A percentile compares a stretch with the other conserved stretches of the same genome.
phyloP scores from a whole-genome alignment of 352 stramenopile species.

The Pelagophyceae sp. region DNA sequence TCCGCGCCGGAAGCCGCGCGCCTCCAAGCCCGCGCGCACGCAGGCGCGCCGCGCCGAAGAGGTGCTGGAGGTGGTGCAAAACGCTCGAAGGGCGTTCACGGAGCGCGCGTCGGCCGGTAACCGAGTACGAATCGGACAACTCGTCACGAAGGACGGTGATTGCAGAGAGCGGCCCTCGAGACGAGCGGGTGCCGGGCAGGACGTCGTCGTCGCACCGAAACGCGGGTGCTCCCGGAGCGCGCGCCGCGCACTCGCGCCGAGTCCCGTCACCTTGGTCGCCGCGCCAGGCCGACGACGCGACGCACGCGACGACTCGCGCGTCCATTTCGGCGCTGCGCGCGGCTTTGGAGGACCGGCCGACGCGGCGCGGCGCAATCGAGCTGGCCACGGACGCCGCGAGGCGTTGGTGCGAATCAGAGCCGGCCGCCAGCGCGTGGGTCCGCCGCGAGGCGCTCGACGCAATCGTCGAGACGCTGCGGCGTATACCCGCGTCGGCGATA shows the following conservation, averaged over 20 bases:
- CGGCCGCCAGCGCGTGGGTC: neutral
- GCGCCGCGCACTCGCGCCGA: no score
- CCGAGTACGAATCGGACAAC: no score
- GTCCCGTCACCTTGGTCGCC: no score
- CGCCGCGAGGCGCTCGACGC: neutral
- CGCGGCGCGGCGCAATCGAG: neutral
- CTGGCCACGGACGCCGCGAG: neutral
- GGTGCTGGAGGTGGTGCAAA: neutral
- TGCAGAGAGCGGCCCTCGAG: no score
- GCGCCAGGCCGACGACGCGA: conserved; percentile 10
- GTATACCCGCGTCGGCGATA: no score
- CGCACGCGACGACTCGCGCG: neutral
- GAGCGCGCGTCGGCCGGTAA: neutral
- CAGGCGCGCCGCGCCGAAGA: neutral
- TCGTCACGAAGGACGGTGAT: no score
- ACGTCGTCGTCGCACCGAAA: no score
- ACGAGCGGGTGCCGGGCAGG: no score
- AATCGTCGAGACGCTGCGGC: neutral
- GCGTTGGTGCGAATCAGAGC: neutral
- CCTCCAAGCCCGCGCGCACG: no score
- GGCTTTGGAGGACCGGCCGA: conserved; percentile 10
- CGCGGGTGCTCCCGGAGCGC: no score
- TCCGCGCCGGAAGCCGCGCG: no score
- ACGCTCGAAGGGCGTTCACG: neutral
- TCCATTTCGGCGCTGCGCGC: neutral